Evolutionary conservation across 2,329 filamentous ascomycete genomes (phyloP).

Genomic region (Apiospora kogelbergensis): DNA sequence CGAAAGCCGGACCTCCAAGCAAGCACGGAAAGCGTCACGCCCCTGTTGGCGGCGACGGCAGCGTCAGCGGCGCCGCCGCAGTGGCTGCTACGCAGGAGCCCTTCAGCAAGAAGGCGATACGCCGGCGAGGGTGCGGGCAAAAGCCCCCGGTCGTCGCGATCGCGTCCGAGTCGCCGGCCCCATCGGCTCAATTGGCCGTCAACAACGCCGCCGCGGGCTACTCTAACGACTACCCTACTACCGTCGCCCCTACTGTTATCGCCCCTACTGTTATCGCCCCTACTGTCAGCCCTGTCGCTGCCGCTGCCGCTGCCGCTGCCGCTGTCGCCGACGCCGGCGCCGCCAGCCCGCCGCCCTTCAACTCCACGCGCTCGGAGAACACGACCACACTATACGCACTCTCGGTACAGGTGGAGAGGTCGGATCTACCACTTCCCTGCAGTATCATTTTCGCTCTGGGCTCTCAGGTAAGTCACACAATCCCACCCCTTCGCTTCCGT

Average conservation of each 20-base stretch:
- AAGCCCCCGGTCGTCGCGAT: not conserved
- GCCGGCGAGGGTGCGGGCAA: not conserved
- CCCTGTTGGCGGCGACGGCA: no score
- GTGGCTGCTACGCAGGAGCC: no score
- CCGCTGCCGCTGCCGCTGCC: no score
- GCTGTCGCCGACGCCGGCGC: no score
- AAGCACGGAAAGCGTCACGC: not conserved
- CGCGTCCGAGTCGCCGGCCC: not conserved
- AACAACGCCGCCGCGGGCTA: not conserved
- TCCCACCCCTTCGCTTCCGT: no score
- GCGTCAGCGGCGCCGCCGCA: not conserved
- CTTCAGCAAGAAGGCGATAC: not conserved
- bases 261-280: not conserved
- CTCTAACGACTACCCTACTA: not conserved
- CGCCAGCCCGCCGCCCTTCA: not conserved
- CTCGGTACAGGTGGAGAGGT: constrained; percentile 34
- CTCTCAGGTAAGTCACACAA: constrained; percentile 13
- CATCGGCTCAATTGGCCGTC: not conserved
- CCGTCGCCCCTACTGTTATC: not conserved
- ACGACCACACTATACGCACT: constrained; percentile 25
- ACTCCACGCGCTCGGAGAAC: not conserved
- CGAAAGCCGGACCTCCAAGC: not conserved
- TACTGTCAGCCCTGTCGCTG: not conserved
- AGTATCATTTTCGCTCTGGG: constrained; percentile 34
- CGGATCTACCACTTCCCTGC: constrained; percentile 37